Evolutionary conservation across 257 asterid species (phyloP).

Genomic region (Thymus mandschuricus): DNA sequence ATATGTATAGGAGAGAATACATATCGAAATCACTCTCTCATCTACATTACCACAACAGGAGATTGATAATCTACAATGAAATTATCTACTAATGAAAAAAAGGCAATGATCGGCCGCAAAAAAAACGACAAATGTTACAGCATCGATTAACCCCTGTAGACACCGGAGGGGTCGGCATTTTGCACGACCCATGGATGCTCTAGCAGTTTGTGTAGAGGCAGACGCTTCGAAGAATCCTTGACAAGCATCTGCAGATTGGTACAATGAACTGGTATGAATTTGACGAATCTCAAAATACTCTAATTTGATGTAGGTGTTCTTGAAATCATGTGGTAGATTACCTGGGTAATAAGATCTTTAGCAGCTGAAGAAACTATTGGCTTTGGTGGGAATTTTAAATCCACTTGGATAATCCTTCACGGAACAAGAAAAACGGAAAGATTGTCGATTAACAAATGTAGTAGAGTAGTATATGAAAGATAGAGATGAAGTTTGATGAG

Average conservation of each 20-base stretch:
- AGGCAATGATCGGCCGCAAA: constrained; percentile 6
- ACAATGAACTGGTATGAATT: not conserved
- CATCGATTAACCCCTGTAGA: constrained; percentile 53
- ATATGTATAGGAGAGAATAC: constrained; percentile 18
- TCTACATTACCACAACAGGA: constrained; percentile 27
- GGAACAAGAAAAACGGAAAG: not conserved
- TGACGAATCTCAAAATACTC: not conserved
- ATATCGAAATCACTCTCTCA: constrained; percentile 14
- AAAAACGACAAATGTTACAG: constrained; percentile 7
- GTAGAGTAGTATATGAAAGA: not conserved
- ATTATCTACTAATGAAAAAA: constrained; percentile 17
- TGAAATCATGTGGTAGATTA: constrained; percentile 13
- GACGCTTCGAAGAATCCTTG: constrained; percentile 76
- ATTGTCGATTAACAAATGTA: not conserved
- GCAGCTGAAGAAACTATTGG: constrained; percentile 88
- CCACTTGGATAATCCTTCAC: constrained; percentile 91
- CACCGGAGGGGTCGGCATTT: constrained; percentile 89
- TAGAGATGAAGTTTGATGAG: not conserved
- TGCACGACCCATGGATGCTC: constrained; percentile 98
- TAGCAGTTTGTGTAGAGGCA: constrained; percentile 81
- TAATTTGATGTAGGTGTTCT: not conserved
- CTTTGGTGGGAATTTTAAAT: constrained; percentile 82
- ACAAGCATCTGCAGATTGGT: constrained; percentile 72
- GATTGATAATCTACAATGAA: constrained; percentile 15
- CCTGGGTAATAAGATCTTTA: constrained; percentile 92